A percentile compares a stretch with the other conserved stretches of the same genome.
phyloP scores from a whole-genome alignment of 306 rosid species.

The Acmispon strigosus region DNA sequence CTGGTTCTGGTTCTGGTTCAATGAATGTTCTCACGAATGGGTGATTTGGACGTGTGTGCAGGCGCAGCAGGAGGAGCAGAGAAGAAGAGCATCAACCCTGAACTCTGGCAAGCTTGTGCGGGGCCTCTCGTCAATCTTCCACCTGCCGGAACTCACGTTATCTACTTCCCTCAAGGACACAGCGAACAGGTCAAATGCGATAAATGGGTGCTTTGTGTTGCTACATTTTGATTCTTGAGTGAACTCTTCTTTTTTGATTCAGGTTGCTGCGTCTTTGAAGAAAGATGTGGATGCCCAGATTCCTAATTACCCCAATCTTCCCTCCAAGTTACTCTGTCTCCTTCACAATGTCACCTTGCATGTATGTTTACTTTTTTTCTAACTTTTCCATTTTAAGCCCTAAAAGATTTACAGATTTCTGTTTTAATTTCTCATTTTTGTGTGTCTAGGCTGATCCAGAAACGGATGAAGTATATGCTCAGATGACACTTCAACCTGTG shows the following conservation, averaged over 20 bases:
- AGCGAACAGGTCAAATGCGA: slow-evolving; percentile 53
- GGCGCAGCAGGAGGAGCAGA: slow-evolving; percentile 23
- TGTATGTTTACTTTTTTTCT: slow-evolving; percentile 28
- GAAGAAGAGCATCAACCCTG: slow-evolving; percentile 67
- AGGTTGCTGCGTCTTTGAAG: slow-evolving; percentile 92
- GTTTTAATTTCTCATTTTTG: not conserved
- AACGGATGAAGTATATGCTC: slow-evolving; percentile 92
- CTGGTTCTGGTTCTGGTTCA: not conserved
- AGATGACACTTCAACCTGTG: slow-evolving; percentile 88
- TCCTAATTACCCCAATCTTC: slow-evolving; percentile 84
- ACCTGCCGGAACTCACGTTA: slow-evolving; percentile 73
- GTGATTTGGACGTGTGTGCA: not conserved
- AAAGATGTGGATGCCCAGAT: slow-evolving; percentile 73
- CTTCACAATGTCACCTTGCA: slow-evolving; percentile 87
- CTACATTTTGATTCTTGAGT: too few species aligned
- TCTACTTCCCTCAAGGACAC: slow-evolving; percentile 96
- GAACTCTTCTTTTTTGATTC: not conserved
- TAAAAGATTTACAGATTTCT: not conserved
- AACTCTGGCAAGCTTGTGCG: slow-evolving; percentile 98
- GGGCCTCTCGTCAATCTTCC: slow-evolving; percentile 92
- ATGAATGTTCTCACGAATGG: too few species aligned
- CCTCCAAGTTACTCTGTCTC: slow-evolving; percentile 67
- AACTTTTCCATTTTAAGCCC: not conserved
- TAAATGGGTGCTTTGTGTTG: too few species aligned
- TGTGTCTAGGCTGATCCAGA: slow-evolving; percentile 80